phyloP scores from a whole-genome alignment of 1,284 basidiomycete genomes.

The Ustilago tritici region DNA sequence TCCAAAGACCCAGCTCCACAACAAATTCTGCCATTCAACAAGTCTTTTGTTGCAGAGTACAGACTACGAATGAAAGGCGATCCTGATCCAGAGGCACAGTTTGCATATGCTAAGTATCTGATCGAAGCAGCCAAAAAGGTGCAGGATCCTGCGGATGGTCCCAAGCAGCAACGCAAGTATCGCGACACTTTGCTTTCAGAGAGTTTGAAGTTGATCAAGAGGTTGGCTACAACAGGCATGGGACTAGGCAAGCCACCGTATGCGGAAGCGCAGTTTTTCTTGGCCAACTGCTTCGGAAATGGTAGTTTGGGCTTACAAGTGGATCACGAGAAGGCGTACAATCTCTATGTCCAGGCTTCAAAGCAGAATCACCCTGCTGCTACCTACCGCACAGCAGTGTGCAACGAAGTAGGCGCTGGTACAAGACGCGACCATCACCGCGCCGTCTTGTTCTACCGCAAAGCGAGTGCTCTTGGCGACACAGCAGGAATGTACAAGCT shows the following conservation, averaged over 20 bases:
- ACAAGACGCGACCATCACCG: constrained; percentile 87
- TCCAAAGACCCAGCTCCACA: constrained; percentile 56
- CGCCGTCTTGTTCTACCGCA: constrained; percentile 95
- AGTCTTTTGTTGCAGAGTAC: constrained; percentile 97
- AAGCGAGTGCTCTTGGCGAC: constrained; percentile 94
- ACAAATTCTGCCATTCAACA: constrained; percentile 75
- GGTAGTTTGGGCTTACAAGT: constrained; percentile 92
- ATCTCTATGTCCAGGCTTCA: constrained; percentile 95
- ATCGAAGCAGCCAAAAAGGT: constrained; percentile 96
- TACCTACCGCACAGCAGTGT: constrained; percentile 96
- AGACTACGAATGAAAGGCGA: constrained; percentile 95
- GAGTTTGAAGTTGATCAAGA: constrained; percentile 89
- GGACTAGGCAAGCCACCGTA: constrained; percentile 75
- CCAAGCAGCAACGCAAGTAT: constrained; percentile 76
- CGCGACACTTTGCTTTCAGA: constrained; percentile 88
- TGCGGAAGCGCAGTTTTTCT: constrained; percentile 98
- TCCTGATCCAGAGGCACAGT: constrained; percentile 98
- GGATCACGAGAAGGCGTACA: constrained; percentile 97
- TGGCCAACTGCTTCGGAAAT: constrained; percentile 96
- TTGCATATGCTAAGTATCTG: constrained; percentile 94
- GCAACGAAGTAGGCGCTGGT: constrained; percentile 99
- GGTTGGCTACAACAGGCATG: constrained; percentile 84
- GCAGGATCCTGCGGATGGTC: constrained; percentile 63
- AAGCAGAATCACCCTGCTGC: constrained; percentile 97
- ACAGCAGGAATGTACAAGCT: constrained; percentile 99